phyloP scores from a whole-genome alignment of 73 alveolate genomes.

The Tetrahymena thermophila region DNA sequence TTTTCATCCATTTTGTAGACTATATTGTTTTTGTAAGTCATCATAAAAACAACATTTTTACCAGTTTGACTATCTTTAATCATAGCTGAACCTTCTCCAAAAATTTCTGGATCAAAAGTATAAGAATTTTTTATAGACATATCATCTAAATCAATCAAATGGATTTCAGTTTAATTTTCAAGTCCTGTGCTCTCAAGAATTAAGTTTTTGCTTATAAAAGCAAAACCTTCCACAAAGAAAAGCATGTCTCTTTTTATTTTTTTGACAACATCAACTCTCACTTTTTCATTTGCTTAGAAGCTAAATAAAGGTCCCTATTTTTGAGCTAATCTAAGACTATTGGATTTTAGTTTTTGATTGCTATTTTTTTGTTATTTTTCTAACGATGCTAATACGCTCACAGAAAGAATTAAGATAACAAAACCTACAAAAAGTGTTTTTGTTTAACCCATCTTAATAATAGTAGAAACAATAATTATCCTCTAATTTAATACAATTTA shows the following conservation, averaged over 20 bases:
- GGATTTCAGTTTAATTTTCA: background rate
- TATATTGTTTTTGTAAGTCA: background rate
- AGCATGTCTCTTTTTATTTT: background rate
- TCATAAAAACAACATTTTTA: background rate
- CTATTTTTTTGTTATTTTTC: background rate
- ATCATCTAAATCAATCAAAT: background rate
- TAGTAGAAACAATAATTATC: background rate
- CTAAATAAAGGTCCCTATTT: background rate
- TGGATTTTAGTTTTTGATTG: background rate
- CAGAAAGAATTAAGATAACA: background rate
- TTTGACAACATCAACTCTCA: background rate
- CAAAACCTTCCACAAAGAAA: background rate
- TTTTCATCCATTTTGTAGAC: background rate
- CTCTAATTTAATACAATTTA: background rate
- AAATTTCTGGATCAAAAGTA: background rate
- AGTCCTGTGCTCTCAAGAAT: background rate
- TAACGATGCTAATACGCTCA: background rate
- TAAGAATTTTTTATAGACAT: background rate
- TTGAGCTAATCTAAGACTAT: background rate
- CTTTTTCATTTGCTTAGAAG: background rate
- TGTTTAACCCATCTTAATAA: background rate
- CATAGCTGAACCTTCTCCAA: background rate
- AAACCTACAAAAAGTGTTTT: background rate
- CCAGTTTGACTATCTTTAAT: background rate
- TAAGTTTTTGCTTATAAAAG: background rate